Conservation (phyloP, 345 rosid genomes). For the Salix brachista region DNA sequence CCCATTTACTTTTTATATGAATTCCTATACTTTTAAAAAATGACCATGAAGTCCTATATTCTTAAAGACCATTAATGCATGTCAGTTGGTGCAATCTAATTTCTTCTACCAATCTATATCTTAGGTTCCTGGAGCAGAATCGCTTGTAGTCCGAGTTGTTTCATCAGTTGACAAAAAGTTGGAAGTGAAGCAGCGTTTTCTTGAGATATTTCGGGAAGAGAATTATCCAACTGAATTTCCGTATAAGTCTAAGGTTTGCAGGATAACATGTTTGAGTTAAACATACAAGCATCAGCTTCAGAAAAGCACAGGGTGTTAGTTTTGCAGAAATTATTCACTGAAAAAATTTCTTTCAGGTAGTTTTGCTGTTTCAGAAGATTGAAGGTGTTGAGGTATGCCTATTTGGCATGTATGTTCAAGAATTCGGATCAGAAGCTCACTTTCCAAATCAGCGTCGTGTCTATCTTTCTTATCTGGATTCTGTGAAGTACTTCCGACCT, state of each 20-base stretch:
- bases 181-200: conserved; percentile 94
- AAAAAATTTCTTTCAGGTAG: conserved; percentile 54
- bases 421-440: conserved; percentile 90
- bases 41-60: background rate
- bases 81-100: background rate
- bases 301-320: background rate
- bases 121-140: conserved; percentile 90
- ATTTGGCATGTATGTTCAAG: conserved; percentile 99
- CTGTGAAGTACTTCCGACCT: conserved; percentile 97
- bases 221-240: conserved; percentile 88
- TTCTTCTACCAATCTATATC: conserved; percentile 10
- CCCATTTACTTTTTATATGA: background rate
- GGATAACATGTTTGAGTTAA: background rate
- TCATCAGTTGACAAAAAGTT: conserved; percentile 97
- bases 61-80: background rate
- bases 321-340: conserved; percentile 1
- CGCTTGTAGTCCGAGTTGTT: conserved; percentile 95
- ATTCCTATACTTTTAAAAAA: background rate
- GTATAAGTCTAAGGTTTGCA: conserved; percentile 82
- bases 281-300: background rate
- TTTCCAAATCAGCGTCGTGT: conserved; percentile 98
- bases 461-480: conserved; percentile 93
- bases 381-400: conserved; percentile 99
- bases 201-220: conserved; percentile 86
- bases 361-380: conserved; percentile 94